Percentiles rank a stretch among this genome's conserved stretches.
phyloP scores from a whole-genome alignment of 2,329 filamentous ascomycete genomes.

The Phoma sp. region DNA sequence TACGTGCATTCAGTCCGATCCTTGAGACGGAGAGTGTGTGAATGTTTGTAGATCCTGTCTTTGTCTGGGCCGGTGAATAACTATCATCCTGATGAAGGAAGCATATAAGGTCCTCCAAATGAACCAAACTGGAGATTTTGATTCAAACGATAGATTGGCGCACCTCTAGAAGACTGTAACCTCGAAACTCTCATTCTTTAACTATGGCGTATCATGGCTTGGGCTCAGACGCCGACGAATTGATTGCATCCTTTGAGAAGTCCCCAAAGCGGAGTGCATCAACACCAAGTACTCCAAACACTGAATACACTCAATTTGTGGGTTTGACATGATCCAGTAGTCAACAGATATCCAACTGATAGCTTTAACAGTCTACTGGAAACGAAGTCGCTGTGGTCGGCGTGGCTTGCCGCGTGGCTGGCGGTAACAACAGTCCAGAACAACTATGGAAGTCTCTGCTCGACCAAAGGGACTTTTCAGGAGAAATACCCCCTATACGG shows the following conservation, averaged over 20 bases:
- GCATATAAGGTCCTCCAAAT: neutral
- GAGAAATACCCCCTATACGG: constrained; percentile 8
- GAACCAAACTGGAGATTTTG: neutral
- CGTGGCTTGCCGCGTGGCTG: constrained; percentile 20
- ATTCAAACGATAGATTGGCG: neutral
- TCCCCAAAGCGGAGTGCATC: neutral
- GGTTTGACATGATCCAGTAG: neutral
- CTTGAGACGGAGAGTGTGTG: neutral
- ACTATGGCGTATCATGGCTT: constrained; percentile 3
- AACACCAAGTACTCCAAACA: constrained; percentile 10
- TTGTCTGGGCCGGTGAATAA: neutral
- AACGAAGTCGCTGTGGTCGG: constrained; percentile 17
- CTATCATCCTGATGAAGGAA: neutral
- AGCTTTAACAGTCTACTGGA: neutral
- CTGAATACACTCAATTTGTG: constrained; percentile 11
- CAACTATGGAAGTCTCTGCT: constrained; percentile 23
- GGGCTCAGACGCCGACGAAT: constrained; percentile 5
- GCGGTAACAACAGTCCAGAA: constrained; percentile 15
- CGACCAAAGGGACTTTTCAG: constrained; percentile 16
- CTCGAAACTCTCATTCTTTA: neutral
- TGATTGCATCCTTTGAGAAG: neutral
- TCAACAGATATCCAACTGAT: neutral
- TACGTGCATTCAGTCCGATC: neutral
- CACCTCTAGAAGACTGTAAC: neutral
- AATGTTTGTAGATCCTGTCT: neutral